Conservation (phyloP, 129 eudicot genomes). For the Pulicaria dysenterica region DNA sequence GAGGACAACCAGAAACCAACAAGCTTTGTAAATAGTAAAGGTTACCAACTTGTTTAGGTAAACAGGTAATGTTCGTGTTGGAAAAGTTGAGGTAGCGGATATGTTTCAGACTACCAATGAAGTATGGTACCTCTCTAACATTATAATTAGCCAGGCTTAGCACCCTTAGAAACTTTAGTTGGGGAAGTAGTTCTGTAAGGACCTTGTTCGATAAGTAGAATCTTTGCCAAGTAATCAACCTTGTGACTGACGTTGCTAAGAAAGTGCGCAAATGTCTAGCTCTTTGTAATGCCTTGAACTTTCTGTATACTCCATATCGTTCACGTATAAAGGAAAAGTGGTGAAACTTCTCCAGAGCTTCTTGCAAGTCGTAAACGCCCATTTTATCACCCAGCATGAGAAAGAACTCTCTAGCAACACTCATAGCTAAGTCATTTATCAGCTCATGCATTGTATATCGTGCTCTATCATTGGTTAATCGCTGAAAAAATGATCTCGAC, state of each 20-base stretch:
- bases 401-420: conserved; percentile 34
- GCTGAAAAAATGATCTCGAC: conserved; percentile 34
- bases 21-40: conserved; percentile 42
- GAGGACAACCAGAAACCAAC: conserved; percentile 29
- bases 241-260: conserved; percentile 34
- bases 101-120: conserved; percentile 28
- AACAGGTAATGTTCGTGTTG: conserved; percentile 21
- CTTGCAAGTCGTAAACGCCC: neutral
- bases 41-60: conserved; percentile 32
- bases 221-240: conserved; percentile 13
- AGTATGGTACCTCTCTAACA: conserved; percentile 17
- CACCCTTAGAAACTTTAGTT: conserved; percentile 22
- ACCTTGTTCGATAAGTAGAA: conserved; percentile 32
- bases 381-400: conserved; percentile 28
- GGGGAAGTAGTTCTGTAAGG: conserved; percentile 17
- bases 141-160: conserved; percentile 17
- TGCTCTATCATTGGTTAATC: neutral
- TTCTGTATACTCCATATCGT: conserved; percentile 27
- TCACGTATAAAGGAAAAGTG: conserved; percentile 43
- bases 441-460: conserved; percentile 38
- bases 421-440: conserved; percentile 35
- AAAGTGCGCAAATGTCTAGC: conserved; percentile 45
- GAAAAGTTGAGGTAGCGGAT: conserved; percentile 32
- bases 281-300: conserved; percentile 28
- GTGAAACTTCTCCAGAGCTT: conserved; percentile 32